These are phyloP conservation scores for Sinapis alba DNA, from an alignment of 441 rosid species.

Conservation along the genomic window DNA sequence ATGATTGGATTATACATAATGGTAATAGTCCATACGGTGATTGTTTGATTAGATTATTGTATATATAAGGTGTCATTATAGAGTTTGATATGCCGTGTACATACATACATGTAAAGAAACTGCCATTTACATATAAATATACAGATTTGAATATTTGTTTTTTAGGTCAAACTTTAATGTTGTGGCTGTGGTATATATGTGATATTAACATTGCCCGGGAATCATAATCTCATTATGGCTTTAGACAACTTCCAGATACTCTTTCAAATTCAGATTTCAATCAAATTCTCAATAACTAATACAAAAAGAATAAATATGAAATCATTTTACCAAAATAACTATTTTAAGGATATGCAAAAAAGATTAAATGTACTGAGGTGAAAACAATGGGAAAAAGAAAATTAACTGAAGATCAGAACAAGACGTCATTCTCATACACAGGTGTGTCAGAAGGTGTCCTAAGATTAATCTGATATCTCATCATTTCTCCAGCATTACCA, in stretches of 20 bases:
- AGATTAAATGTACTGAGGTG: not conserved
- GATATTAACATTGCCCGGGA: not conserved
- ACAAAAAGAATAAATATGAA: not conserved
- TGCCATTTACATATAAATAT: not conserved
- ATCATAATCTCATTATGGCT: not conserved
- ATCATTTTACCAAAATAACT: not conserved
- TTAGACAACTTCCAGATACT: not conserved
- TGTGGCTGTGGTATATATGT: not conserved
- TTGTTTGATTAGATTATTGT: not conserved
- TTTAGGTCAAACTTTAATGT: not conserved
- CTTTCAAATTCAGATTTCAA: not conserved
- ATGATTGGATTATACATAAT: not conserved
- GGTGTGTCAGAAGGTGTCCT: slow-evolving; percentile 63
- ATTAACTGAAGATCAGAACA: slow-evolving; percentile 42
- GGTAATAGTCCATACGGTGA: not conserved
- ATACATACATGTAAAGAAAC: not conserved
- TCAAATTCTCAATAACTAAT: not conserved
- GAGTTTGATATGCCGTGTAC: not conserved
- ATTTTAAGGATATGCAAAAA: not conserved
- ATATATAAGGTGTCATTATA: not conserved
- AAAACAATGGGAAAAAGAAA: not conserved
- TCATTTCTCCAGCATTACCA: slow-evolving; percentile 33
- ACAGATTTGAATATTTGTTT: not conserved
- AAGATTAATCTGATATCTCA: slow-evolving; percentile 51
- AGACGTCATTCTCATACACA: slow-evolving; percentile 56